Conservation (phyloP, 305 asterid genomes). For the Fraxinus platypoda region DNA sequence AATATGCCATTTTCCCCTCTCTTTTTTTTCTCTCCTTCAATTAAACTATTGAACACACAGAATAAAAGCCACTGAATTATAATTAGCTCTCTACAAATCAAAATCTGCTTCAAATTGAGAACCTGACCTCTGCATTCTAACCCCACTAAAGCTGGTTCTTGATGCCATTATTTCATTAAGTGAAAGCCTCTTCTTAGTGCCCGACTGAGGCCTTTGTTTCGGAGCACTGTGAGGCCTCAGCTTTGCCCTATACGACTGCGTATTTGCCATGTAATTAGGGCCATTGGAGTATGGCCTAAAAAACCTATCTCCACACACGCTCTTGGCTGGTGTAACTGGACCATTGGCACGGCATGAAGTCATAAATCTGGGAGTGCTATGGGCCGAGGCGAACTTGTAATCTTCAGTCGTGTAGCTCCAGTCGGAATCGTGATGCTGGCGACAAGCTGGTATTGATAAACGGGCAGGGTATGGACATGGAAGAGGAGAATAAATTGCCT, state of each 20-base stretch:
- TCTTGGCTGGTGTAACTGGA: conserved; percentile 61
- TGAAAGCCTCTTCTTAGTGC: conserved; percentile 61
- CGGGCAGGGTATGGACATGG: conserved; percentile 57
- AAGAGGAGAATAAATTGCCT: conserved; percentile 48
- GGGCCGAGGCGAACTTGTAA: conserved; percentile 60
- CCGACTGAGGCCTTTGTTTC: conserved; percentile 64
- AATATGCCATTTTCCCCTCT: conserved; percentile 12
- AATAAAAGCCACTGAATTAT: background rate
- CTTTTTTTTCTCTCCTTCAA: background rate
- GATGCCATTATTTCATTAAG: conserved; percentile 75
- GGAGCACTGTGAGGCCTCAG: conserved; percentile 83
- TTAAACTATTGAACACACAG: background rate
- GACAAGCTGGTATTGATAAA: conserved; percentile 51
- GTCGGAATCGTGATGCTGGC: conserved; percentile 51
- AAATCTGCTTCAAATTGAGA: conserved; percentile 57
- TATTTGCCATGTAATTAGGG: conserved; percentile 80
- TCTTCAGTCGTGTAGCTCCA: conserved; percentile 58
- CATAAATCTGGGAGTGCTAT: conserved; percentile 66
- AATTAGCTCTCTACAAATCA: conserved; percentile 26
- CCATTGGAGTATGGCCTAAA: conserved; percentile 46
- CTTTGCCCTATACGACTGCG: conserved; percentile 73
- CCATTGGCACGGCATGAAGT: conserved; percentile 42
- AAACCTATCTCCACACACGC: conserved; percentile 61
- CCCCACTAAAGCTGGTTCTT: conserved; percentile 78
- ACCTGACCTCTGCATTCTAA: conserved; percentile 67